Base-by-base conservation (phyloP, 495 filamentous ascomycete genomes). In the Penicillium daleae region DNA sequence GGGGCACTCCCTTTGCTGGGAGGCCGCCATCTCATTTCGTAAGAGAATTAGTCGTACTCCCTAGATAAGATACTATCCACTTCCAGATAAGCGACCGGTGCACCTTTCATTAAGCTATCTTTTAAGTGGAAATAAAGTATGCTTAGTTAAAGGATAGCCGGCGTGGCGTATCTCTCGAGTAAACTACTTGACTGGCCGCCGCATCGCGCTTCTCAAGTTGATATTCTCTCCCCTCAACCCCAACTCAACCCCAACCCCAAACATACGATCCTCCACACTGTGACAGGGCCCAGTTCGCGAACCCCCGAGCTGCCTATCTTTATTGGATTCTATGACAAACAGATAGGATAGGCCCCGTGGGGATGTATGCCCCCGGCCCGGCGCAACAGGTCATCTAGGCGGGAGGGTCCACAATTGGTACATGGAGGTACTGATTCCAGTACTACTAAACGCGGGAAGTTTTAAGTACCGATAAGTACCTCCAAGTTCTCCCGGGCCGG, bases 301-400 rank as follows among this genome's bases (percentile, higher is more conserved):
- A 29, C 12, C 26, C 31, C 51, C 51, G 17, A 22, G 9, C 19
- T 27, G 51, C n/a, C 32, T 37, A 21, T 54, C 51, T 24, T 54
- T 54, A 24, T 21, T 54, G 22, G 7, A 54, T 33, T 37, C 13
- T 27, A 54, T 54, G 51, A 54, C 51, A 54, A 54, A 54, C n/a
- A 35, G 51, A 37, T 37, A 37, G 51, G 17, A 12, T 0, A 37
- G 51, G 29, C 51, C 51, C 51, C 51, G 31, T 54, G 51, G 51
- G 51, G 51, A 52, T 54, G 19, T 13, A 5, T 35, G 29, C n/a
- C 15, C 49, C 51, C 51, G 51, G 51, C 29, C 51, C 51, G 51
- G 51, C 51, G 51, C 17, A 54, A 19, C 9, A 54, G 31, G 51
- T n/a, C 21, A 12, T 22, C 19, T 13, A 54, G n/a, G 9, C 32